Conservation (phyloP, 2,329 filamentous ascomycete species). For the Colletotrichum viniferum region DNA sequence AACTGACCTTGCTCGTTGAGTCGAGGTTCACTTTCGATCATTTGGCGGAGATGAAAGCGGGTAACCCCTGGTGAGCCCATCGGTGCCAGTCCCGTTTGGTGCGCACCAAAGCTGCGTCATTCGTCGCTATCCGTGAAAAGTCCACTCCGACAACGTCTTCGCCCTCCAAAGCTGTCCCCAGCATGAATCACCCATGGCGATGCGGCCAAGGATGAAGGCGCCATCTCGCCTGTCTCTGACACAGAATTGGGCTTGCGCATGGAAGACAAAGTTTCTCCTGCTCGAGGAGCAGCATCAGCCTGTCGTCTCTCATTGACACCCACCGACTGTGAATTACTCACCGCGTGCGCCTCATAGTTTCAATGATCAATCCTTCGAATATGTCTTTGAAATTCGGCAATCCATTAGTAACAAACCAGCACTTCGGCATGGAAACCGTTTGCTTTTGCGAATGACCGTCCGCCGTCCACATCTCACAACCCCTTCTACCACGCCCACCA, state of each 20-base stretch:
- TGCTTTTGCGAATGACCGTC: not conserved
- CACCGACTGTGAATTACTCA: no score
- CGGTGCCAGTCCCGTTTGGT: not conserved
- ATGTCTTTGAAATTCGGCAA: not conserved
- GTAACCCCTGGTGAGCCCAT: no score
- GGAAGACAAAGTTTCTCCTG: no score
- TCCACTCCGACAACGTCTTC: not conserved
- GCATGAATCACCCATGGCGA: not conserved
- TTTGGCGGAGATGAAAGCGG: no score
- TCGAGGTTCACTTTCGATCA: no score
- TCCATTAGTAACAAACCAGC: not conserved
- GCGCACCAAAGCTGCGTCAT: not conserved
- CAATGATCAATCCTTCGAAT: no score
- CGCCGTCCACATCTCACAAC: not conserved
- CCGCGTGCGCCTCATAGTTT: no score
- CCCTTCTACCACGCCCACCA: not conserved
- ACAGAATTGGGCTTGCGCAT: no score
- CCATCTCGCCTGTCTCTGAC: no score
- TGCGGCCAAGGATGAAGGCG: not conserved
- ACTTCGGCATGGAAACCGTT: not conserved
- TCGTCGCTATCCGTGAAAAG: not conserved
- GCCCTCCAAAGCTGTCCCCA: not conserved
- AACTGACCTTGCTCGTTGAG: no score
- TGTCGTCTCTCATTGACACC: no score
- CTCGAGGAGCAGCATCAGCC: no score